Base-by-base conservation (phyloP, 164 flowering plant species). In the Stephania cephalantha region DNA sequence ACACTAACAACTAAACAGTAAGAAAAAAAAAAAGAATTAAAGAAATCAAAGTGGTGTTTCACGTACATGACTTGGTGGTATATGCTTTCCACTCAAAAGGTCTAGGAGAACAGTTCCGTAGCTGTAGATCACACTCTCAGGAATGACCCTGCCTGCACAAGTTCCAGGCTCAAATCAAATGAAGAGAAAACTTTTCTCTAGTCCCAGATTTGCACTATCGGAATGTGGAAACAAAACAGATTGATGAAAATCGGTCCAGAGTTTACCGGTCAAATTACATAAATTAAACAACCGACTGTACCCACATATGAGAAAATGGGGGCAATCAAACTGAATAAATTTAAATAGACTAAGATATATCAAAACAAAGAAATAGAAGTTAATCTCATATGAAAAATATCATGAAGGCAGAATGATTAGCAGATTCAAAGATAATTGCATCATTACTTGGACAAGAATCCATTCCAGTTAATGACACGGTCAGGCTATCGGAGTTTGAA, bases 91-190 rank as follows among this genome's bases (percentile, higher is more conserved):
- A 72, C 95, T 94, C 81, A 92, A 78, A 69, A 94, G 94, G 75
- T 94, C 98, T 78, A 94, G 79, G 10, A 94, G 86, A 73, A 94
- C 88, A 68, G 97, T 92, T 78, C 98, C 98, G 77, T 89, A 94
- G 80, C 98, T 95, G 88, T 91, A 92, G 72, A 92, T 88, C 74
- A 92, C 97, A 83, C 98, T 95, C 83, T 92, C 98, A 11, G 98
- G 89, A 70, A 88, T 91, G 53, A 95, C 93, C 75, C 98, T 87
- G 48, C 98, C 98, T 94, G 95, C 82, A 85, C 76, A 74, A 70
- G 42, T 75, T 17, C 20, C 46, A 20, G 46, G 70, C 13, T n/a
- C 67, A 68, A 48, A 75, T 68, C 75, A 69, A 77, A 30, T 63
- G 18, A 3, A 46, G 25, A 10, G 29, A 61, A 66, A 61, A 61